Conservation (phyloP, 2,329 filamentous ascomycete genomes). For the Ophioceras dolichostomum region DNA sequence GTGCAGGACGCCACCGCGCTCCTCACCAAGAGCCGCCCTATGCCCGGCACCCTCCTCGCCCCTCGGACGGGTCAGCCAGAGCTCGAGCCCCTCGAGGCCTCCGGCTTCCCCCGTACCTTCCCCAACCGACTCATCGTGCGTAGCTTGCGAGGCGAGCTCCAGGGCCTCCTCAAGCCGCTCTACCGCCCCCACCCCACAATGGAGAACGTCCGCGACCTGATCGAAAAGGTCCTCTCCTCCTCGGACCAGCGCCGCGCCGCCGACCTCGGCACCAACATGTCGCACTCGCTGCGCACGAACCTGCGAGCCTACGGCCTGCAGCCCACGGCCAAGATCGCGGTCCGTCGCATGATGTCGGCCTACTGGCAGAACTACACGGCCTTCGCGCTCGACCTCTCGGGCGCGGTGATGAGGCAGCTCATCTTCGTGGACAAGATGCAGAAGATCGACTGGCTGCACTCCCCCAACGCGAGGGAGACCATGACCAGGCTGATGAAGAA, state of each 20-base stretch:
- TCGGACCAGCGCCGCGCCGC: constrained; percentile 2
- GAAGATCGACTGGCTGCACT: constrained; percentile 64
- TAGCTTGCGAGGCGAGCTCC: constrained; percentile 28
- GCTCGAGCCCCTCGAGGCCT: constrained; percentile 9
- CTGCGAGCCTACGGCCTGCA: constrained; percentile 8
- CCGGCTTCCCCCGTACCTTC: constrained; percentile 27
- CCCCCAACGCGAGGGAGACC: constrained; percentile 48
- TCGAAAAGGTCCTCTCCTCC: constrained; percentile 33
- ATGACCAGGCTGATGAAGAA: constrained; percentile 53
- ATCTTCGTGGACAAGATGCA: constrained; percentile 63
- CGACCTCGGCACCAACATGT: neutral
- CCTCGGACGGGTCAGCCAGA: constrained; percentile 36
- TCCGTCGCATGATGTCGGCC: constrained; percentile 56
- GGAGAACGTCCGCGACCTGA: constrained; percentile 32
- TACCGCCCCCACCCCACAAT: constrained; percentile 27
- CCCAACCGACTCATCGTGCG: constrained; percentile 44
- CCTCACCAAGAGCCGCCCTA: constrained; percentile 31
- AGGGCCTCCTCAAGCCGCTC: constrained; percentile 21
- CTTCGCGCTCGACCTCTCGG: constrained; percentile 53
- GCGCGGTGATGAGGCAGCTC: constrained; percentile 54
- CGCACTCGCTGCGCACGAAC: constrained; percentile 3
- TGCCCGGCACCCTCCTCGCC: constrained; percentile 57
- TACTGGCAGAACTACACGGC: constrained; percentile 58
- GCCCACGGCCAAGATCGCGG: constrained; percentile 24
- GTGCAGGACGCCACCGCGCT: constrained; percentile 39